Evolutionary conservation across 1,139 yeast species (phyloP), one percentile per base, ranked within the genome.

Genomic region (Sugiyamaella xylanicola): DNA sequence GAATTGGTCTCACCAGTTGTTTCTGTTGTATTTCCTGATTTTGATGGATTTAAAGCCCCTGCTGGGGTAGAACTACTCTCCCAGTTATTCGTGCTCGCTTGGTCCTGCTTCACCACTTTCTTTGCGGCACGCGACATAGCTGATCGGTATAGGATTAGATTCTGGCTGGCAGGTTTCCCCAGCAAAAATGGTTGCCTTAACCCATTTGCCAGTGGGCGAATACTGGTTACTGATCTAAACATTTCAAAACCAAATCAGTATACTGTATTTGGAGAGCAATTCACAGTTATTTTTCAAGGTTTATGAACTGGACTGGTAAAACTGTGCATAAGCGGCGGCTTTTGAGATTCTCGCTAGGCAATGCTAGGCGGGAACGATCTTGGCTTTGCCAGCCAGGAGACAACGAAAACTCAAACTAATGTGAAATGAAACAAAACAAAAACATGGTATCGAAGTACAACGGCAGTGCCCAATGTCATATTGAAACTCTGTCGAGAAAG

Each of bases 101-200:
- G 19, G n/a, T 44, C 41, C 2, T 42, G 46, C 21, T 48, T 53
- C 29, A 48, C 49, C 11, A 53, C 53, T 15, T 35, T 48, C 40
- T 48, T 53, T 1, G 56, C 56, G 7, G 56, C 56, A 43, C 56
- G 39, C 1, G 56, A 53, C 4, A 53, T 49, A 17, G 44, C 47
- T 15, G 55, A 15, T 11, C 55, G 40, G 17, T 13, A 51, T 13
- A 22, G 3, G 2, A 36, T 7, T 21, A 39, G 13, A 5, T 20
- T 20, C 11, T 27, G 29, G 19, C 42, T n/a, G 8, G 39, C 20
- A 21, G 15, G n/a, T 13, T n/a, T 19, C 19, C 29, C 16, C 7
- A 45, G 16, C 9, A 45, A 13, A 15, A 29, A 3, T 9, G 48
- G 40, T 17, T 19, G 39, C 21, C 36, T 5, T 3, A 43, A 27